phyloP scores from a whole-genome alignment of 176 grass and related monocot genomes.

The Rhynchospora pubera region DNA sequence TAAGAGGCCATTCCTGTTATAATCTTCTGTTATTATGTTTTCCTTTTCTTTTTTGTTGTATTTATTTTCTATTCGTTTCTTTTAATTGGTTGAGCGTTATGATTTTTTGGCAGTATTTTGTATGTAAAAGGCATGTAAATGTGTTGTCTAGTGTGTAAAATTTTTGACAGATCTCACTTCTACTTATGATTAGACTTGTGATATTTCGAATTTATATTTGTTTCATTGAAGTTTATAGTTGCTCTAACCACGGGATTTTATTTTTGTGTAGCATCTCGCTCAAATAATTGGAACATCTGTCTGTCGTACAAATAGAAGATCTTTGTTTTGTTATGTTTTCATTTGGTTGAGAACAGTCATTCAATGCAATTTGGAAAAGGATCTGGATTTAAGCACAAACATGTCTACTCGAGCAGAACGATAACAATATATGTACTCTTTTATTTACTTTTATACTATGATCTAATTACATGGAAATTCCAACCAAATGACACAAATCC shows the following conservation, averaged over 20 bases:
- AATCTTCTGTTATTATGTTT: not conserved
- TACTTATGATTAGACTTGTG: not conserved
- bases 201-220: not conserved
- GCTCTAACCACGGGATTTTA: not conserved
- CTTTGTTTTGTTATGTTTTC: not conserved
- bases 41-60: not conserved
- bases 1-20: not conserved
- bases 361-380: not conserved
- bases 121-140: conserved; percentile 2
- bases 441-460: not conserved
- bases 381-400: not conserved
- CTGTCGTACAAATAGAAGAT: not conserved
- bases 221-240: not conserved
- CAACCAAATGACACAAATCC: too few relatives aligned
- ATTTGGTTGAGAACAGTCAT: not conserved
- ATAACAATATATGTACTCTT: not conserved
- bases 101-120: conserved; percentile 3
- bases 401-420: not conserved
- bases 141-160: not conserved
- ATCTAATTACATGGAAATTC: too few relatives aligned
- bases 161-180: not conserved
- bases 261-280: not conserved
- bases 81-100: not conserved
- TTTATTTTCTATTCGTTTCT: not conserved
- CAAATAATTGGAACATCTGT: not conserved